Conservation (phyloP, 305 asterid species). For the Fraxinus latifolia region DNA sequence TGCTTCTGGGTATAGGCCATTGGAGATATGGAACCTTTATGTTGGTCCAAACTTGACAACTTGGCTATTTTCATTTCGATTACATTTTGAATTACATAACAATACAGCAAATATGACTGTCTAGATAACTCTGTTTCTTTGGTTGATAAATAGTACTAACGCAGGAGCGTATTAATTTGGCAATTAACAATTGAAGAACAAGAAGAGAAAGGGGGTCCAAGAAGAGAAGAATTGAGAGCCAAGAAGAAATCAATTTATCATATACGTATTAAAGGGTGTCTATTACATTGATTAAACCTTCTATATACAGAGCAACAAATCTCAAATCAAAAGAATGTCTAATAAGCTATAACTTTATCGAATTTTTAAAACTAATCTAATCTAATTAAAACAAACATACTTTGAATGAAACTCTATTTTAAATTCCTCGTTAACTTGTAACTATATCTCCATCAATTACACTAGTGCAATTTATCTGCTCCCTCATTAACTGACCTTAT, state of each 20-base stretch:
- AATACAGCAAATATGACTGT: neutral
- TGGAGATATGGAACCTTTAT: constrained; percentile 4
- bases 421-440: neutral
- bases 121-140: neutral
- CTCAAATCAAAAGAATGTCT: neutral
- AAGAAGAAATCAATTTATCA: neutral
- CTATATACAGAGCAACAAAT: neutral
- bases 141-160: constrained; percentile 8
- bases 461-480: constrained; percentile 13
- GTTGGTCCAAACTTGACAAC: neutral
- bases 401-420: neutral
- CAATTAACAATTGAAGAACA: neutral
- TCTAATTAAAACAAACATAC: neutral
- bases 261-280: neutral
- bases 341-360: neutral
- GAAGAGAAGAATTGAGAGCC: neutral
- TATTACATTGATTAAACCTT: neutral
- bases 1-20: neutral
- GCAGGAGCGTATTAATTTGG: neutral
- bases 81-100: neutral
- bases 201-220: no score
- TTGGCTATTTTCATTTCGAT: neutral
- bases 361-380: neutral
- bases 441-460: neutral
- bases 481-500: constrained; percentile 7